These are phyloP conservation scores for Globisporangium canariense DNA, from an alignment of 352 stramenopile species.

Conservation along the genomic window DNA sequence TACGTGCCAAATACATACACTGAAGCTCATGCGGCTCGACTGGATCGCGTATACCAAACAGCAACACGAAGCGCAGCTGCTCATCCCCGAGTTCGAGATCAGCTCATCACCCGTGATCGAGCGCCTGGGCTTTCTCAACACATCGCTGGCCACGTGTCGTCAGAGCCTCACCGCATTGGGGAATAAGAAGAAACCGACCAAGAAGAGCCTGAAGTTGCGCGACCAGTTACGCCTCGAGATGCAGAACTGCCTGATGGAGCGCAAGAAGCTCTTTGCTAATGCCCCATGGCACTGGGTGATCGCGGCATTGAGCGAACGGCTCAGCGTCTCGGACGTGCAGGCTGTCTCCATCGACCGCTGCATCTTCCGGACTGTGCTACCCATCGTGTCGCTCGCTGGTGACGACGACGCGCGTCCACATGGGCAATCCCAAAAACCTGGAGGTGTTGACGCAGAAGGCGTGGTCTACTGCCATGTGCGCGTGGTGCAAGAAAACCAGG, in stretches of 20 bases:
- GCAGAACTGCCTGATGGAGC: conserved; percentile 19
- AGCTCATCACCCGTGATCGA: conserved; percentile 13
- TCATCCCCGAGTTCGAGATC: conserved; percentile 32
- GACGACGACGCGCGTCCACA: conserved; percentile 18
- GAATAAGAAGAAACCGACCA: conserved; percentile 16
- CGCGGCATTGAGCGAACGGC: conserved; percentile 32
- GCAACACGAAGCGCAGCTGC: conserved; percentile 34
- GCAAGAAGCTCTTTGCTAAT: conserved; percentile 16
- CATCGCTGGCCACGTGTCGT: conserved; percentile 3
- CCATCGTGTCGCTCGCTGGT: conserved; percentile 33
- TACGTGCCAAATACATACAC: conserved; percentile 5
- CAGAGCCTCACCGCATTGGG: background rate
- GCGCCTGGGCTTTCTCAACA: conserved; percentile 15
- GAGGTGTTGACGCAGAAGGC: conserved; percentile 6
- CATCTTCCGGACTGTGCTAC: conserved; percentile 33
- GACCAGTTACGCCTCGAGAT: conserved; percentile 22
- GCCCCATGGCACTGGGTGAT: conserved; percentile 36
- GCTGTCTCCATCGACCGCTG: conserved; percentile 35
- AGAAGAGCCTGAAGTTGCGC: conserved; percentile 33
- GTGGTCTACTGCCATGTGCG: conserved; percentile 43
- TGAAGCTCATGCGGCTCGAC: conserved; percentile 35
- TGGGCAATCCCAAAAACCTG: background rate
- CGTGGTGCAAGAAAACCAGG: conserved; percentile 20
- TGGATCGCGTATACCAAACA: conserved; percentile 43
- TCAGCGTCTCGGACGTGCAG: conserved; percentile 8